Base-by-base conservation (phyloP, 495 filamentous ascomycete genomes). In the Penicillium argentinense region DNA sequence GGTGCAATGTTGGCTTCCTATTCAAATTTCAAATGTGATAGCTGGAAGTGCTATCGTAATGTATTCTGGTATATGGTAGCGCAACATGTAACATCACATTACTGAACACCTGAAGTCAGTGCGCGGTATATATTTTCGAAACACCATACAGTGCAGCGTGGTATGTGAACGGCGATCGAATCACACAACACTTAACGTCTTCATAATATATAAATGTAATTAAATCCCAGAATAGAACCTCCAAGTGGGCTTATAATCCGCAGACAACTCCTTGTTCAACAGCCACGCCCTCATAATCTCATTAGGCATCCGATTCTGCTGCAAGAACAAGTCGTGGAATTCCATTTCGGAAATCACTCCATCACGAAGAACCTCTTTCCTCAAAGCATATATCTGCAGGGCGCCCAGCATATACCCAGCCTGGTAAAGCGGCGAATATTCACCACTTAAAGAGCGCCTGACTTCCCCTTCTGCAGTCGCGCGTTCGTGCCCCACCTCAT, bases 391-490 rank as follows among this genome's bases (percentile, higher is more conserved):
- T 5, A 78, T 47, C 40, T 80, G 75, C 40, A 80, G 44, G 5
- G 73, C 76, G 2, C 76, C 76, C 1, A 78, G 56, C 72, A 77
- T 73, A 47, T 79, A 78, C 3, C 73, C 75, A 5, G 71, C 73
- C 53, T 78, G 74, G 53, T 79, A 79, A 8, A 78, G 47, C 6
- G 76, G 74, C 1, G 64, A 62, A 41, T 77, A 79, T 27, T 68
- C 69, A 12, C 68, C 69, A 36, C 65, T 71, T 13, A 75, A 56
- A 9, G 66, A 69, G 5, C 76, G 56, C n/a, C 76, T 62, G 2
- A 80, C 73, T 47, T 78, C 76, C 18, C 74, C 76, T 55, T 80
- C 74, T 5, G 76, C 76, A n/a, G 75, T 78, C 2, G 68, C 66
- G n/a, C 74, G 54, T 55, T 80, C 75, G 53, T 80, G 76, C 13